Conservation (phyloP, 139 green algal species). For the Astrephomene gubernaculifera region DNA sequence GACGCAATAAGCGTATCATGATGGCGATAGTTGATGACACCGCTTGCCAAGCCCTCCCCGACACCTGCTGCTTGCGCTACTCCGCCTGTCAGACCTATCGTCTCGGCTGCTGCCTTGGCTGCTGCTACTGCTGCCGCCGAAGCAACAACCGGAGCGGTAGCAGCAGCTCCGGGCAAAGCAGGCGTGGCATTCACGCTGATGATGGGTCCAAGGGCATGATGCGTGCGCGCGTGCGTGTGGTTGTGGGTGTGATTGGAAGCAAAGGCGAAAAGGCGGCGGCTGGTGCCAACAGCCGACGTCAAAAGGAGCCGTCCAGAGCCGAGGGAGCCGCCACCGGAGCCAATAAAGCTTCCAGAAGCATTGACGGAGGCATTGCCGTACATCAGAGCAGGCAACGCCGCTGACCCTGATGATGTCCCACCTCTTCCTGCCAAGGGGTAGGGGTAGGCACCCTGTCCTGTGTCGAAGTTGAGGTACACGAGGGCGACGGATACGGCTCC, state of each 20-base stretch:
- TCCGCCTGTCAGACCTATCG: not conserved
- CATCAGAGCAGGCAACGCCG: not conserved
- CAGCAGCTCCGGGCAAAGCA: no score
- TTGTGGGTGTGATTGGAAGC: no score
- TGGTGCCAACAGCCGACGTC: not conserved
- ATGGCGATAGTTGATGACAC: constrained; percentile 54
- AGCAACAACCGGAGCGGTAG: not conserved
- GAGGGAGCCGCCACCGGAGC: not conserved
- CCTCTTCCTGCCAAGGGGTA: not conserved
- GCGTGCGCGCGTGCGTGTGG: no score
- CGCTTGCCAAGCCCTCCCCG: constrained; percentile 28
- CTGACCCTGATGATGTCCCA: not conserved
- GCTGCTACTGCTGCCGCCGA: not conserved
- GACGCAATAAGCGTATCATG: constrained; percentile 79
- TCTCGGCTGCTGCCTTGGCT: not conserved
- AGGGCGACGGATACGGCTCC: constrained; percentile 85
- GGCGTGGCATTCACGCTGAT: no score
- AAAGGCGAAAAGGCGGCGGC: no score
- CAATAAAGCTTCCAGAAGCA: no score
- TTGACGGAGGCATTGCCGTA: no score
- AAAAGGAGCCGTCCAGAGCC: not conserved
- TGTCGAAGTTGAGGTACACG: constrained; percentile 83
- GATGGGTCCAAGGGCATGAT: no score
- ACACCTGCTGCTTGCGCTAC: not conserved
- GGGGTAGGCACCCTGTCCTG: not conserved